Evolutionary conservation across 2,329 filamentous ascomycete genomes (phyloP), one percentile per base, ranked within the genome.

Genomic region (Aplosporella prunicola): DNA sequence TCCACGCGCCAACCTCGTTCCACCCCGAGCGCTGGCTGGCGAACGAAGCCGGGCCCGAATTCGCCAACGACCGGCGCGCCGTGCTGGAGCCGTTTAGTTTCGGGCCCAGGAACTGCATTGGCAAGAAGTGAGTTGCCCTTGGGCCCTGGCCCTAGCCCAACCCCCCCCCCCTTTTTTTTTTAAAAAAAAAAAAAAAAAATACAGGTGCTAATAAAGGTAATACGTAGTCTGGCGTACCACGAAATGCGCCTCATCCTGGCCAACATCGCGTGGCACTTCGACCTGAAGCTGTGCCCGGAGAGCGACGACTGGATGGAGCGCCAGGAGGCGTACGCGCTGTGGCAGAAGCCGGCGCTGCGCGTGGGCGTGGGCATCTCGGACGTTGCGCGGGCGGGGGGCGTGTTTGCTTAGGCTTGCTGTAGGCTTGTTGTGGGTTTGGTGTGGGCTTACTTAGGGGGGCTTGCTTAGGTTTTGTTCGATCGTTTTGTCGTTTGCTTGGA

Each of bases 51-150:
- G 24, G 44, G 43, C 24, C 30, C 40, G 11, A 39, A 4, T 61
- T 47, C 13, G 47, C 42, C 1, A 42, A 45, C 10, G 55, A 60
- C 23, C 46, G 57, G 16, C 52, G 50, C 28, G 49, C 46, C 5
- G 62, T 51, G n/a, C 41, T 66, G 9, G 58, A 67, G 17, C 51
- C 66, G 1, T 71, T 71, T 45, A 61, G 57, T 1, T 51, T 60
- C 20, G 68, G 67, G 0, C 53, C 62, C 0, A 50, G 66, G 20
- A 53, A 60, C 27, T 61, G 57, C 32, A 25, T 61, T 14, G 57
- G 56, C 3, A 58, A 57, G 44, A 58, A 58, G 56, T 58, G 47
- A 42, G 55, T 51, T 9, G 7, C 22, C 13, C 16, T 16, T 32
- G 9, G 2, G 13, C 6, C 27, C 32, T 18, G 16, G 15, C n/a